A percentile compares a stretch with the other conserved stretches of the same genome.
Conservation (phyloP, 1,284 basidiomycete species). For the Cryptococcus sp. region DNA sequence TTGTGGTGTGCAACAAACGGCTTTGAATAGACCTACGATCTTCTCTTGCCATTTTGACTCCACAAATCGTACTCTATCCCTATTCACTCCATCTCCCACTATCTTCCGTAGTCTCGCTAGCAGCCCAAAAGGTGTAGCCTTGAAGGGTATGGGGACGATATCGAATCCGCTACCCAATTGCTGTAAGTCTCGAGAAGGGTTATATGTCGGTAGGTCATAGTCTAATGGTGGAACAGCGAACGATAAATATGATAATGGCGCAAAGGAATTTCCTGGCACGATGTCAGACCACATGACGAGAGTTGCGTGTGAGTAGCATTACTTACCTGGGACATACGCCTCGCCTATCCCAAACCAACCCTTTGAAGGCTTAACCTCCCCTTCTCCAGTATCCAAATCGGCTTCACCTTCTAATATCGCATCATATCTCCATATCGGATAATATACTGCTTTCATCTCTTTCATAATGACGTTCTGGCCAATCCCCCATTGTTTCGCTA, state of each 20-base stretch:
- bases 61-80: constrained; percentile 24
- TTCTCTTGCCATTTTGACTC: constrained; percentile 28
- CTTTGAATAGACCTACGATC: constrained; percentile 26
- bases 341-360: constrained; percentile 26
- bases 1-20: not conserved
- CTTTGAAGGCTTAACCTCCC: constrained; percentile 9
- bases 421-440: constrained; percentile 40
- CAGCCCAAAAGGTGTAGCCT: constrained; percentile 34
- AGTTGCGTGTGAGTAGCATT: not conserved
- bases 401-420: constrained; percentile 23
- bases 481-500: constrained; percentile 30
- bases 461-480: constrained; percentile 20
- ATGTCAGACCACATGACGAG: not conserved
- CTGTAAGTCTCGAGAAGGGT: constrained; percentile 44
- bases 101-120: constrained; percentile 21
- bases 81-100: constrained; percentile 16
- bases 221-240: constrained; percentile 35
- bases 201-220: constrained; percentile 24
- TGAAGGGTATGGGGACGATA: constrained; percentile 55
- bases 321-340: constrained; percentile 37
- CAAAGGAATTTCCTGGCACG: constrained; percentile 40
- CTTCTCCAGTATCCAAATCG: not conserved
- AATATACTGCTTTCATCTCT: constrained; percentile 35
- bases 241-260: constrained; percentile 43
- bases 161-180: constrained; percentile 66